phyloP scores from a whole-genome alignment of 176 grass and related monocot species.

The Triticum dicoccoides region DNA sequence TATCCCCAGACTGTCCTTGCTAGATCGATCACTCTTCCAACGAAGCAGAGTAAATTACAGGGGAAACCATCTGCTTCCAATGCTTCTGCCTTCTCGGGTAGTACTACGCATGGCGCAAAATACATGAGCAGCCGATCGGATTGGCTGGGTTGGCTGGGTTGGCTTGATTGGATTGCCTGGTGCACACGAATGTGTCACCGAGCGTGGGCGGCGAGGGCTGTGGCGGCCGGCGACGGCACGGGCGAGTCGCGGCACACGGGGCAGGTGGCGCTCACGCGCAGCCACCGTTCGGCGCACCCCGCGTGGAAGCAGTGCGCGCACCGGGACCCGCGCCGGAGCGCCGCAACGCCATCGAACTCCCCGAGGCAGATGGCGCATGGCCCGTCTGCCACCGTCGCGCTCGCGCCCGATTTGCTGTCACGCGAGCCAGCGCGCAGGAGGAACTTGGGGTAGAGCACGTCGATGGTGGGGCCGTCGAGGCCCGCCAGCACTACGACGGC shows the following conservation, averaged over 20 bases:
- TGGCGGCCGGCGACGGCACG: slow-evolving; percentile 40
- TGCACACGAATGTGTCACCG: slow-evolving; percentile 5
- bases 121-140: background rate
- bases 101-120: background rate
- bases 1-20: too few relatives aligned
- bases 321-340: slow-evolving; percentile 46
- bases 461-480: slow-evolving; percentile 50
- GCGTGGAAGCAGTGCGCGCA: slow-evolving; percentile 74
- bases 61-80: background rate
- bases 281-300: slow-evolving; percentile 66
- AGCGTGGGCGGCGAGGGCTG: background rate
- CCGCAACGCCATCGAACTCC: slow-evolving; percentile 45
- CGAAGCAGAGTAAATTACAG: background rate
- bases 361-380: slow-evolving; percentile 68
- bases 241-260: slow-evolving; percentile 74
- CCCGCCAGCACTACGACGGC: slow-evolving; percentile 20
- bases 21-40: background rate
- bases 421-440: slow-evolving; percentile 21
- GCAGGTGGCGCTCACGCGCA: slow-evolving; percentile 74
- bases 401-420: background rate
- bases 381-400: background rate
- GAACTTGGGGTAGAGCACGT: slow-evolving; percentile 62
- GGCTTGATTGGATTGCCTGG: background rate
- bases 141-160: too few relatives aligned
- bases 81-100: background rate